These are phyloP conservation scores for Daldinia caldariorum DNA, from an alignment of 495 filamentous ascomycete genomes.

Conservation along the genomic window DNA sequence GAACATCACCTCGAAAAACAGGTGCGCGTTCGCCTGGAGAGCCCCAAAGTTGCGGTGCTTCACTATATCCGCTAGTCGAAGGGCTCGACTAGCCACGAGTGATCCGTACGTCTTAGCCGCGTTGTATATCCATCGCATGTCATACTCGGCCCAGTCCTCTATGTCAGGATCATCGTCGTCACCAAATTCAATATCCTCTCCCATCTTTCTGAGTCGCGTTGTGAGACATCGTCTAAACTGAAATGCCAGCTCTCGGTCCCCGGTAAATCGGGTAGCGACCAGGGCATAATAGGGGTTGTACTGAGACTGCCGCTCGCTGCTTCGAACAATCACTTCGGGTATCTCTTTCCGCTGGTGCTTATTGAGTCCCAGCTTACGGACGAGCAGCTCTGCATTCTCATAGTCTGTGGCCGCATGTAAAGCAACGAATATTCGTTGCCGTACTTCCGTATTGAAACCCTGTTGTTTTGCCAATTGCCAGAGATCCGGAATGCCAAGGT, in stretches of 20 bases:
- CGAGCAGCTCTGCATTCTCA: constrained; percentile 79
- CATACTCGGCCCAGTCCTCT: constrained; percentile 58
- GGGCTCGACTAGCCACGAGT: constrained; percentile 71
- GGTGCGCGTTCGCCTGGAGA: constrained; percentile 77
- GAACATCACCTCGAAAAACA: constrained; percentile 81
- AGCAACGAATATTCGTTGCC: constrained; percentile 89
- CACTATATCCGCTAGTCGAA: constrained; percentile 69
- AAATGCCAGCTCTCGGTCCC: constrained; percentile 75
- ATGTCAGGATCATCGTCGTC: constrained; percentile 61
- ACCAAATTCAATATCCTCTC: constrained; percentile 72
- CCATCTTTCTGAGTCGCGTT: constrained; percentile 87
- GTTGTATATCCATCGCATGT: constrained; percentile 81
- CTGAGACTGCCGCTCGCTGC: constrained; percentile 78
- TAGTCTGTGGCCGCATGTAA: constrained; percentile 89
- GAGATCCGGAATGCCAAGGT: constrained; percentile 69
- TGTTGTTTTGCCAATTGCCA: constrained; percentile 78
- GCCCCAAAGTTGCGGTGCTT: constrained; percentile 82
- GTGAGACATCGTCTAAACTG: constrained; percentile 87
- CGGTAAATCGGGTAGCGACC: constrained; percentile 78
- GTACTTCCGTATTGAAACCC: constrained; percentile 93
- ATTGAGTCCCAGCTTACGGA: constrained; percentile 86
- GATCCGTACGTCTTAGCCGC: constrained; percentile 85
- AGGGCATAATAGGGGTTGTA: constrained; percentile 96
- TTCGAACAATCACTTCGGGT: constrained; percentile 86
- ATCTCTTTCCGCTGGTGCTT: constrained; percentile 87